phyloP scores from a whole-genome alignment of 225 moss, liverwort and hornwort genomes.

The Marchantia polymorpha region DNA sequence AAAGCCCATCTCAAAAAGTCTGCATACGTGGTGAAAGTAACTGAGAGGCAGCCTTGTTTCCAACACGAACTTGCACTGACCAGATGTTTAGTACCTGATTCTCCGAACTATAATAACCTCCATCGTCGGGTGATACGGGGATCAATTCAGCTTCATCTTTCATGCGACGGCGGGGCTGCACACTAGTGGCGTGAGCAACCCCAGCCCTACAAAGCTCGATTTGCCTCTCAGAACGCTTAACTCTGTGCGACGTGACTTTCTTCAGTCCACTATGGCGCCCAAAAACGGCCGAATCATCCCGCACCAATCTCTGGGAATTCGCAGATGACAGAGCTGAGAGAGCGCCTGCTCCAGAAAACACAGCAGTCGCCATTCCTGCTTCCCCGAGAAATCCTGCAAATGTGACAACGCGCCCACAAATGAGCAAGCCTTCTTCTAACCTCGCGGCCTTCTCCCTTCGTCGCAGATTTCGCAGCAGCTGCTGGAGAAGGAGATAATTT shows the following conservation, averaged over 20 bases:
- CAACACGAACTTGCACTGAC: background rate
- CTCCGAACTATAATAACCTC: constrained; percentile 30
- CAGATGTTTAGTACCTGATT: constrained; percentile 25
- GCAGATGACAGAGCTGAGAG: constrained; percentile 6
- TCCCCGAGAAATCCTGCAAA: background rate
- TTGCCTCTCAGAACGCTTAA: constrained; percentile 7
- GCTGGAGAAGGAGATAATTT: background rate
- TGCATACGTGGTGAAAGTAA: background rate
- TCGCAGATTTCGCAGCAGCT: background rate
- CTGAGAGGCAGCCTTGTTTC: background rate
- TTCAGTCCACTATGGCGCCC: constrained; percentile 28
- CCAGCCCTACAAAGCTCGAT: constrained; percentile 8
- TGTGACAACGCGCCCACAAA: background rate
- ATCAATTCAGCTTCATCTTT: constrained; percentile 30
- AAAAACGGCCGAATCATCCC: constrained; percentile 20
- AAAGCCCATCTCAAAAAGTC: background rate
- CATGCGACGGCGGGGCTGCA: constrained; percentile 25
- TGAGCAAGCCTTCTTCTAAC: background rate
- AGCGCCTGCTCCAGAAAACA: constrained; percentile 14
- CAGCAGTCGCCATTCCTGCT: constrained; percentile 24
- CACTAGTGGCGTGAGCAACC: constrained; percentile 35
- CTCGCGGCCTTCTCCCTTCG: background rate
- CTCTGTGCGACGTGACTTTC: constrained; percentile 7
- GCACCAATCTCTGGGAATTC: constrained; percentile 4
- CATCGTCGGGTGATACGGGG: constrained; percentile 50